phyloP scores from a whole-genome alignment of 805 yeast species.

The Kuraishia hungarica region DNA sequence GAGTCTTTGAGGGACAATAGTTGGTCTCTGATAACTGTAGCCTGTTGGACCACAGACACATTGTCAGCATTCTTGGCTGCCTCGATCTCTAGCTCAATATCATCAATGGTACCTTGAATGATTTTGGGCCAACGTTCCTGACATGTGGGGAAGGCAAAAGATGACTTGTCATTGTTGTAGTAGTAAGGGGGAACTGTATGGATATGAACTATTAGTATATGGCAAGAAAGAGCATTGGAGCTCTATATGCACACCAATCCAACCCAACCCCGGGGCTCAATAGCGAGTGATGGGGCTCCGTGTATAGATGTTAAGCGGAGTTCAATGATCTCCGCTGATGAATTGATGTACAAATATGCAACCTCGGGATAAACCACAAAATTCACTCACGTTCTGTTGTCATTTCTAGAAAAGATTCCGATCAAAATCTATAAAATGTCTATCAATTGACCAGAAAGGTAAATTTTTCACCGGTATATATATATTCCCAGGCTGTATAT shows the following conservation, averaged over 20 bases:
- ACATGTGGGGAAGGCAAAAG: conserved; percentile 80
- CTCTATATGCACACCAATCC: neutral
- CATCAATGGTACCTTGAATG: conserved; percentile 57
- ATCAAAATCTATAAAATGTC: no score
- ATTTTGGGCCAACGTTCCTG: conserved; percentile 84
- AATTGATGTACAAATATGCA: no score
- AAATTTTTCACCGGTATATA: neutral
- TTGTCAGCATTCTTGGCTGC: conserved; percentile 11
- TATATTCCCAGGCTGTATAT: no score
- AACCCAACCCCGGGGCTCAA: neutral
- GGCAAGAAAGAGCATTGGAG: neutral
- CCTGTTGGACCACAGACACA: conserved; percentile 31
- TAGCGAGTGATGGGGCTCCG: neutral
- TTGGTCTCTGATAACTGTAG: conserved; percentile 30
- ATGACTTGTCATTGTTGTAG: conserved; percentile 56
- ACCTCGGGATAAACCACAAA: no score
- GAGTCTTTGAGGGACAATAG: conserved; percentile 36
- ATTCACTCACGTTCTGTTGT: no score
- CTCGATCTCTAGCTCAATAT: conserved; percentile 26
- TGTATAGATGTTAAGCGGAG: neutral
- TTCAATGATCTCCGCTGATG: no score
- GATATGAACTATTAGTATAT: neutral
- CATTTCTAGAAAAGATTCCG: no score
- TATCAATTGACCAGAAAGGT: neutral
- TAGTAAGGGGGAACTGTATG: conserved; percentile 36